phyloP scores from a whole-genome alignment of 306 rosid species.

The Vachellia pachyceras region DNA sequence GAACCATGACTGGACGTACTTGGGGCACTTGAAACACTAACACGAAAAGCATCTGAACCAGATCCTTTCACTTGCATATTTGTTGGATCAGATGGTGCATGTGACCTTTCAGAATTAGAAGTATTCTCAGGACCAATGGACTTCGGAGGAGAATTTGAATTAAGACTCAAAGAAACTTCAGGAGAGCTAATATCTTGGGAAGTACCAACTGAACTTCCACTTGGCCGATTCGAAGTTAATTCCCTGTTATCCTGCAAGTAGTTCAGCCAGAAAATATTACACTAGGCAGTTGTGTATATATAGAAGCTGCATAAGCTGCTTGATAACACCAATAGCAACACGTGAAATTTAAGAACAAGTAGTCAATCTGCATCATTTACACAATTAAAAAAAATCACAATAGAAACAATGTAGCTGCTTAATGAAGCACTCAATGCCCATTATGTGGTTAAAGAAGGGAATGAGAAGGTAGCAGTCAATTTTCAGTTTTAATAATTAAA shows the following conservation, averaged over 20 bases:
- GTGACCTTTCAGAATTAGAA: conserved; percentile 66
- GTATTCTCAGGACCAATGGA: conserved; percentile 60
- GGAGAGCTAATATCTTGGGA: conserved; percentile 75
- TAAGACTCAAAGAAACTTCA: conserved; percentile 63
- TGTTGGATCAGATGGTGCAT: conserved; percentile 76
- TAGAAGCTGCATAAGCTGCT: conserved; percentile 20
- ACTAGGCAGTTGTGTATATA: conserved; percentile 31
- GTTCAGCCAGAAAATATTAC: conserved; percentile 45
- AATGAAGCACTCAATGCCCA: conserved; percentile 12
- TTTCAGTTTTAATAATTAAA: no score
- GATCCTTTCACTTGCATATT: conserved; percentile 97
- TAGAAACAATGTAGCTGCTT: not conserved
- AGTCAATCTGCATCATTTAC: conserved; percentile 14
- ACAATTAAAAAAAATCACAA: conserved; percentile 8
- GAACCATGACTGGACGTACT: no score
- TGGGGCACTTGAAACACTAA: conserved; percentile 99
- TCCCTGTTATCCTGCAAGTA: conserved; percentile 83
- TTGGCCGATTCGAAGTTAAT: conserved; percentile 85
- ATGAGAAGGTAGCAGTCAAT: not conserved
- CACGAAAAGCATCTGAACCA: conserved; percentile 96
- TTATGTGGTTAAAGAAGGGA: not conserved
- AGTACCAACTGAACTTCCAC: conserved; percentile 76
- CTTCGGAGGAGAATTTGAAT: conserved; percentile 65
- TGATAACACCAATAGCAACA: not conserved
- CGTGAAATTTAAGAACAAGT: conserved; percentile 3